A percentile compares a stretch with the other conserved stretches of the same genome.
These are phyloP conservation scores for Ceratocystis harringtonii DNA, from an alignment of 2,329 filamentous ascomycete genomes.

Conservation along the genomic window DNA sequence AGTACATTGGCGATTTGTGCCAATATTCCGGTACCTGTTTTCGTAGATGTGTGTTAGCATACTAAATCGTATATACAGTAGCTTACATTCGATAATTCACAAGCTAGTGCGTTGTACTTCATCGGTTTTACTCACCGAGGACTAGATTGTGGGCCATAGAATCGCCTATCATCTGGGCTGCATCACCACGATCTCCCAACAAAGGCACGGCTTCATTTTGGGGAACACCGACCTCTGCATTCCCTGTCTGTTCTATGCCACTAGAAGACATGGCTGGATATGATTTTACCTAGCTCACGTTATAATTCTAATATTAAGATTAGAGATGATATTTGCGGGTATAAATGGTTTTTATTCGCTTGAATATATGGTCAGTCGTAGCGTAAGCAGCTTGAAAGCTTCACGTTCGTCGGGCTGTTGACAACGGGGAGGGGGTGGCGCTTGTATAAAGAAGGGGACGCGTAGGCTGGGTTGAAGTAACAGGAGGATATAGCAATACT, in stretches of 20 bases:
- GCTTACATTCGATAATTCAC: neutral
- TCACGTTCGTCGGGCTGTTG: neutral
- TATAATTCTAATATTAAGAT: neutral
- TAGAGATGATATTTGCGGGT: neutral
- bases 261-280: neutral
- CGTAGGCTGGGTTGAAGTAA: neutral
- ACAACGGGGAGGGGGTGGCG: neutral
- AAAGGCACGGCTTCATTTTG: conserved; percentile 30
- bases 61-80: neutral
- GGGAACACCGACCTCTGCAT: conserved; percentile 19
- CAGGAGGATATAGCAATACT: neutral
- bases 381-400: too few species aligned
- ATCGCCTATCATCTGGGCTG: conserved; percentile 49
- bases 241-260: neutral
- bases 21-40: conserved; percentile 59
- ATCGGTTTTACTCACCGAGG: conserved; percentile 41
- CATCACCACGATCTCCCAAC: conserved; percentile 50
- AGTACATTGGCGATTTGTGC: conserved; percentile 68
- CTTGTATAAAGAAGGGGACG: neutral
- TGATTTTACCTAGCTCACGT: neutral
- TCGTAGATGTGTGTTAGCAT: neutral
- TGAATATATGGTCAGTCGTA: neutral
- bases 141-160: conserved; percentile 56
- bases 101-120: neutral
- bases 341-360: neutral